phyloP scores from a whole-genome alignment of 371 early-diverging fungal genomes.

The Lichtheimia corymbifera region DNA sequence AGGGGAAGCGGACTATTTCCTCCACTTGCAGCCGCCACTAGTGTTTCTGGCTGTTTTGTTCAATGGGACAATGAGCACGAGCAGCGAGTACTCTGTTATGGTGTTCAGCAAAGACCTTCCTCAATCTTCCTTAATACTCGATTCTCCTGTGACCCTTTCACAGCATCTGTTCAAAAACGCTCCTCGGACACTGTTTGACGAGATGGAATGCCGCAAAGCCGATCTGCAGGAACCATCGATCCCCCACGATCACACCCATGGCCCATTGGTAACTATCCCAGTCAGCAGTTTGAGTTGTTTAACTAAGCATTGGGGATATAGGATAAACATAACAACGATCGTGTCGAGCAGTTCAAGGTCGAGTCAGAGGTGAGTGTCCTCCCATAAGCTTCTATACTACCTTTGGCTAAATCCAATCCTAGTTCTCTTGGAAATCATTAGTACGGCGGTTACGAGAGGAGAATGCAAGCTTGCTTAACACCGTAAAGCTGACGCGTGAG shows the following conservation, averaged over 20 bases:
- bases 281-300: neutral
- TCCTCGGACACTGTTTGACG: conserved; percentile 17
- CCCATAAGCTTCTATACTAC: neutral
- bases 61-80: conserved; percentile 2
- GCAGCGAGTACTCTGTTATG: conserved; percentile 11
- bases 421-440: conserved; percentile 16
- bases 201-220: conserved; percentile 6
- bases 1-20: too few relatives aligned
- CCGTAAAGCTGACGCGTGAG: neutral
- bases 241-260: neutral
- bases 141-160: conserved; percentile 9
- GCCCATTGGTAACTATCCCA: neutral
- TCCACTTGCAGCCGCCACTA: neutral
- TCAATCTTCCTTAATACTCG: conserved; percentile 14
- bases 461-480: conserved; percentile 10
- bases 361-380: neutral
- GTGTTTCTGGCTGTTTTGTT: neutral
- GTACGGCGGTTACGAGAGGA: conserved; percentile 17
- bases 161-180: conserved; percentile 10
- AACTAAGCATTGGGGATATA: neutral
- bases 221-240: neutral
- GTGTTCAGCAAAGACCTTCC: conserved; percentile 19
- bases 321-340: neutral
- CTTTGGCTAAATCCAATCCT: neutral
- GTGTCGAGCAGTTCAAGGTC: conserved; percentile 1